Conservation (phyloP, 2,329 filamentous ascomycete genomes). For the Stachybotrys echinatus region DNA sequence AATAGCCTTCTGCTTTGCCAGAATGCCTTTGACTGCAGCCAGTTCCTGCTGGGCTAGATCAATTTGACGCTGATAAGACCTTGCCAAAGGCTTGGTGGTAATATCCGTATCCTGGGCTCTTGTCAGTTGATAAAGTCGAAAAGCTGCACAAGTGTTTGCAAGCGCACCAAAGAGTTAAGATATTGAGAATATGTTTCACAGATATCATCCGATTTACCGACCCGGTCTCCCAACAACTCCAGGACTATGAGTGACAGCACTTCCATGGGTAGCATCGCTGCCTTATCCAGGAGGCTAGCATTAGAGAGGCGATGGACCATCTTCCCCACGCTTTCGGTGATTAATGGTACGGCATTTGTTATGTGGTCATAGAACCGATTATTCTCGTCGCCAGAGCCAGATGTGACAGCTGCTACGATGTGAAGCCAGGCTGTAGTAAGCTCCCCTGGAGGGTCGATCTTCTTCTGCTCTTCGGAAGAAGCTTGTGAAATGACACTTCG, state of each 20-base stretch:
- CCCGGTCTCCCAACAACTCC: slow-evolving; percentile 32
- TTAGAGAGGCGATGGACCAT: slow-evolving; percentile 27
- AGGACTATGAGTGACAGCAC: slow-evolving; percentile 33
- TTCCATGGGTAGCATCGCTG: slow-evolving; percentile 35
- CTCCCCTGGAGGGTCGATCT: slow-evolving; percentile 26
- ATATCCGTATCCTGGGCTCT: slow-evolving; percentile 31
- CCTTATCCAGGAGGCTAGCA: slow-evolving; percentile 25
- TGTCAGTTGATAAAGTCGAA: too few species aligned
- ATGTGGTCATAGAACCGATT: slow-evolving; percentile 22
- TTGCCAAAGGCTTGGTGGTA: slow-evolving; percentile 30
- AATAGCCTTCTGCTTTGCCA: slow-evolving; percentile 22
- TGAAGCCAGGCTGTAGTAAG: slow-evolving; percentile 37
- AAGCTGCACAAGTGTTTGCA: too few species aligned
- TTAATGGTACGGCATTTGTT: slow-evolving; percentile 18
- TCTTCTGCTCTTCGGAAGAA: slow-evolving; percentile 17
- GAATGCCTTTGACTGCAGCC: slow-evolving; percentile 27
- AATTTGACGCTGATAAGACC: slow-evolving; percentile 34
- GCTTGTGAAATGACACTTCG: slow-evolving; percentile 21
- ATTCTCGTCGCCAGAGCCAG: slow-evolving; percentile 13
- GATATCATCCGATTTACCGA: slow-evolving; percentile 30
- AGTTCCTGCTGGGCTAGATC: slow-evolving; percentile 36
- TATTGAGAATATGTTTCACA: slow-evolving; percentile 36
- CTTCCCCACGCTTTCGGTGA: slow-evolving; percentile 29
- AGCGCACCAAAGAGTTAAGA: slow-evolving; percentile 32
- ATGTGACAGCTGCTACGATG: slow-evolving; percentile 30